These are phyloP conservation scores for Eurotiales sp. DNA, from an alignment of 2,329 filamentous ascomycete species.

Conservation along the genomic window DNA sequence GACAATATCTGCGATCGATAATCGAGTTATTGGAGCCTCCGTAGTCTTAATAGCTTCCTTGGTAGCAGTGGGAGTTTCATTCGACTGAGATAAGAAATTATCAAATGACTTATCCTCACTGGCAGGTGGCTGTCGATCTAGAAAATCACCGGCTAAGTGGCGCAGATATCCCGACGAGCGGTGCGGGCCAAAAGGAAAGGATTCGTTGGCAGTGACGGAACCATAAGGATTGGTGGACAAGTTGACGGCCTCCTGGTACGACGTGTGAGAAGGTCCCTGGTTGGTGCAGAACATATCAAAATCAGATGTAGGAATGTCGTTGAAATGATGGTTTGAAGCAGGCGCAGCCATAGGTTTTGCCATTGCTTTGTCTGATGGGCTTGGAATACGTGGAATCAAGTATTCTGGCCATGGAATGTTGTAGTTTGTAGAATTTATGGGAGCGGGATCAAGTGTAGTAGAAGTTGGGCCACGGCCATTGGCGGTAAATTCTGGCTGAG, in stretches of 20 bases:
- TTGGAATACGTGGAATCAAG: slow-evolving; percentile 9
- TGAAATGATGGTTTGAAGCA: background rate
- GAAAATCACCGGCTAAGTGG: background rate
- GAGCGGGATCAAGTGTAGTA: background rate
- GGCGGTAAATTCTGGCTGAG: background rate
- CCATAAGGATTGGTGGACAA: background rate
- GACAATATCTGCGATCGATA: slow-evolving; percentile 19
- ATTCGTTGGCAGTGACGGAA: slow-evolving; percentile 6
- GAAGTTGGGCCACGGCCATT: background rate
- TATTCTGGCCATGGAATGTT: slow-evolving; percentile 7
- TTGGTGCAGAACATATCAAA: slow-evolving; percentile 8
- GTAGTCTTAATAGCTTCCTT: background rate
- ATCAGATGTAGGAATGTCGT: background rate
- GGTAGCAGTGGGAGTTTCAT: background rate
- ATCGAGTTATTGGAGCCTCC: slow-evolving; percentile 12
- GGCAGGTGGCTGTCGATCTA: background rate
- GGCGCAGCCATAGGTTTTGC: slow-evolving; percentile 8
- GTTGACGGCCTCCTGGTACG: background rate
- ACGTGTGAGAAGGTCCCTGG: background rate
- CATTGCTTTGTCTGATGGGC: slow-evolving; percentile 17
- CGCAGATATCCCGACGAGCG: slow-evolving; percentile 8
- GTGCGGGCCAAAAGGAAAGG: slow-evolving; percentile 10
- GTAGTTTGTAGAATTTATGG: background rate
- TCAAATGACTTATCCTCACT: background rate
- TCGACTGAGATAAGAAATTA: background rate